A percentile compares a stretch with the other conserved stretches of the same genome.
Evolutionary conservation across 345 rosid genomes (phyloP).

Genomic region (Conringia planisiliqua): DNA sequence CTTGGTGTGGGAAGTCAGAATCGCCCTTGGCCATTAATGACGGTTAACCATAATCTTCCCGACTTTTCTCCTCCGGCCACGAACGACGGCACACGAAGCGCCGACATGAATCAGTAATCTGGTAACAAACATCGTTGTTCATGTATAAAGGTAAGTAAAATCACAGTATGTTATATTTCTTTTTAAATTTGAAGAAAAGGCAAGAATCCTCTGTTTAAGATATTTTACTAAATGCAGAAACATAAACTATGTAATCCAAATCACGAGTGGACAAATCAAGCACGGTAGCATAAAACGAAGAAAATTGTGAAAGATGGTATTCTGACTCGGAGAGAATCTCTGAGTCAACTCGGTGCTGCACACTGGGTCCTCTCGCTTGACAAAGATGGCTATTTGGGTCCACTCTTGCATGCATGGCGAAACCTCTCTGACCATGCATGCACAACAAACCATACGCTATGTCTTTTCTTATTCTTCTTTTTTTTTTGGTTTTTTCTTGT

Average conservation of each 20-base stretch:
- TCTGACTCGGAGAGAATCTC: constrained; percentile 38
- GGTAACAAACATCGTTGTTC: too few relatives aligned
- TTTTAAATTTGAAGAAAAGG: background rate
- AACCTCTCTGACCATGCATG: constrained; percentile 25
- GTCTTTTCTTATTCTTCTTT: constrained; percentile 14
- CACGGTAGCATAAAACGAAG: background rate
- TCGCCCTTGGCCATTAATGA: constrained; percentile 26
- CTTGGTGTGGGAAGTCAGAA: constrained; percentile 56
- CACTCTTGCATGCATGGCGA: constrained; percentile 31
- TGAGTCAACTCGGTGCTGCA: constrained; percentile 19
- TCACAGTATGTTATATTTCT: background rate
- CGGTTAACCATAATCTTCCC: constrained; percentile 43
- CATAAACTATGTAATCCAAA: background rate
- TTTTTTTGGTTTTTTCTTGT: background rate
- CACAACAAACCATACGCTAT: constrained; percentile 24
- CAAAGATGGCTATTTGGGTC: constrained; percentile 25
- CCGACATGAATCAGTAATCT: constrained; percentile 2
- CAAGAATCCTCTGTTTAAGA: constrained; percentile 16
- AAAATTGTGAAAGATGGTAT: background rate
- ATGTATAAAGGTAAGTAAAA: background rate
- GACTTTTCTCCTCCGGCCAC: constrained; percentile 32
- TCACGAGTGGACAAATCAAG: background rate
- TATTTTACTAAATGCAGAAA: background rate
- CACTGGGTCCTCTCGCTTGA: constrained; percentile 21
- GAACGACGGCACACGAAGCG: constrained; percentile 29